Evolutionary conservation across 2,329 filamentous ascomycete species (phyloP).

Genomic region (Cytospora mali): DNA sequence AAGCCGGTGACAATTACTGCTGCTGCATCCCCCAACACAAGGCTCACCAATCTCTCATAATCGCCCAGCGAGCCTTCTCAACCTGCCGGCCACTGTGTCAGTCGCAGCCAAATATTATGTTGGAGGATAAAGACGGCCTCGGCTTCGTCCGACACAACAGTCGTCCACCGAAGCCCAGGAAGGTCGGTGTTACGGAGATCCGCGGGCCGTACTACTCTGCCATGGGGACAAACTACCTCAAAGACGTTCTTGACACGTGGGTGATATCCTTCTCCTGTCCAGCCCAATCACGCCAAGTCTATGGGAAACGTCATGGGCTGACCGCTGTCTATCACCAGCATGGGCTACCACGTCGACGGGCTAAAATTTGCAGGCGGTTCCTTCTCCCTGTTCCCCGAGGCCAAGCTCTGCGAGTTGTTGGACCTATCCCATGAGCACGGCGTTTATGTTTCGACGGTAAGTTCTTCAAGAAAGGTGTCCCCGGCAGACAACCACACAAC

Average conservation of each 20-base stretch:
- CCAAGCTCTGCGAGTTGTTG: slow-evolving; percentile 47
- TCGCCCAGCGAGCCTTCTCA: no score
- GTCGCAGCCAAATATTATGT: slow-evolving; percentile 36
- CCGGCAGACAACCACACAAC: background rate
- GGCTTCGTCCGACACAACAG: slow-evolving; percentile 55
- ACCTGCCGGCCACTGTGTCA: no score
- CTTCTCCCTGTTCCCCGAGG: slow-evolving; percentile 53
- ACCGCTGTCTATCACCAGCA: no score
- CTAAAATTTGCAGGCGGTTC: slow-evolving; percentile 58
- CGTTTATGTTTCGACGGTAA: slow-evolving; percentile 56
- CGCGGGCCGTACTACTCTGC: slow-evolving; percentile 58
- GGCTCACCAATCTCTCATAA: no score
- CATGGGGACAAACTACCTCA: slow-evolving; percentile 55
- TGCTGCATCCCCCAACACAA: no score
- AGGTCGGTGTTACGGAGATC: slow-evolving; percentile 55
- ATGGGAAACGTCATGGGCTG: no score
- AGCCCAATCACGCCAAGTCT: no score
- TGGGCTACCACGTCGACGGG: slow-evolving; percentile 49
- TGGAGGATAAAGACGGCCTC: slow-evolving; percentile 53
- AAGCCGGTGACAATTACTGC: no score
- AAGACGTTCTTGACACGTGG: slow-evolving; percentile 53
- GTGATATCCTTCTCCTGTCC: background rate
- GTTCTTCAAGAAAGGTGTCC: background rate
- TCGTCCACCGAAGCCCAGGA: slow-evolving; percentile 51
- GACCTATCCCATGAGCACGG: slow-evolving; percentile 51